These are phyloP conservation scores for Sclerotinia trifoliorum DNA, from an alignment of 2,329 filamentous ascomycete species.

Conservation along the genomic window DNA sequence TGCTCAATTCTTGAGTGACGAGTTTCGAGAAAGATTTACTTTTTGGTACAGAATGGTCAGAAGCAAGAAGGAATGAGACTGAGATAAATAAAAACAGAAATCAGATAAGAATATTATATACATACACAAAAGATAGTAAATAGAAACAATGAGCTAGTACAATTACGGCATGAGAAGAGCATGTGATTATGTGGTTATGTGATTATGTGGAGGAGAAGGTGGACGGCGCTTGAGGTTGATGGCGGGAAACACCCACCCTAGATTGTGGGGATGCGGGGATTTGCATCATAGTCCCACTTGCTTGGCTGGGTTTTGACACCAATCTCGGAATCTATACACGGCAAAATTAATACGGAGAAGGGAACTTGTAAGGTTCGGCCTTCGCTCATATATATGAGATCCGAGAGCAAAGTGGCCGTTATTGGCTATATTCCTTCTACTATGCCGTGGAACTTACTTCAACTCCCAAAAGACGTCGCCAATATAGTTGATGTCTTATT, in stretches of 20 bases:
- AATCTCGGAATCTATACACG: background rate
- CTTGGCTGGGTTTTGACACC: background rate
- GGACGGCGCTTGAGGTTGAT: conserved; percentile 13
- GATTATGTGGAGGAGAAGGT: background rate
- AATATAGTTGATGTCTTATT: background rate
- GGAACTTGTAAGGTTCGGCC: background rate
- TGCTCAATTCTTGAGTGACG: background rate
- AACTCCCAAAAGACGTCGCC: background rate
- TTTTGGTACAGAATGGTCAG: background rate
- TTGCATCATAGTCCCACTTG: background rate
- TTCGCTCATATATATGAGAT: background rate
- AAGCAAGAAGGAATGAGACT: background rate
- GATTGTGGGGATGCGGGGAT: conserved; percentile 12
- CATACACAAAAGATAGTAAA: background rate
- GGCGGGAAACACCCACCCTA: background rate
- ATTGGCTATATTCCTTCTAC: background rate
- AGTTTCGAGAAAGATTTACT: background rate
- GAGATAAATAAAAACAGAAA: background rate
- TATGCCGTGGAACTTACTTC: background rate
- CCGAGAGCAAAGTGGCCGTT: background rate
- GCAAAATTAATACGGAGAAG: background rate
- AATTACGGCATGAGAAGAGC: background rate
- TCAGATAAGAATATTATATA: background rate
- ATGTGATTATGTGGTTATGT: background rate
- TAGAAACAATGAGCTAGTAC: background rate